phyloP scores from a whole-genome alignment of 2,329 filamentous ascomycete genomes.

The Fusarium heterosporum region DNA sequence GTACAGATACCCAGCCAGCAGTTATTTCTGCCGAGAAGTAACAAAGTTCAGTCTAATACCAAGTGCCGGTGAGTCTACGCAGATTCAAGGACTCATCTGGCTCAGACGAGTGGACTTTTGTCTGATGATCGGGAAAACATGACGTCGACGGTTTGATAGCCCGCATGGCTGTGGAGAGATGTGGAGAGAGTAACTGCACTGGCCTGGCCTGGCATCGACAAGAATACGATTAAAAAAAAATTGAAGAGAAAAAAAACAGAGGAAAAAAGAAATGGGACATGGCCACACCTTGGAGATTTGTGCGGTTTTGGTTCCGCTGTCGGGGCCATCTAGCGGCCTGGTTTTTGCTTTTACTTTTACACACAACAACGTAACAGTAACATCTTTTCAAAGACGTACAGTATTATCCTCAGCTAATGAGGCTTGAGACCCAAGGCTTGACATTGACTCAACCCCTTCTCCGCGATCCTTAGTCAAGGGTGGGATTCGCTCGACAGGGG shows the following conservation, averaged over 20 bases:
- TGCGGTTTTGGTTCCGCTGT: conserved; percentile 15
- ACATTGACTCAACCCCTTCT: no score
- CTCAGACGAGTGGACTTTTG: conserved; percentile 7
- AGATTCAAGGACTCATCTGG: conserved; percentile 3
- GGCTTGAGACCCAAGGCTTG: no score
- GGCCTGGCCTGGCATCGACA: not conserved
- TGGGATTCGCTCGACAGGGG: not conserved
- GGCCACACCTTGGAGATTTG: conserved; percentile 6
- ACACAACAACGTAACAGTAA: no score
- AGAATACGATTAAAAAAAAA: conserved; percentile 15
- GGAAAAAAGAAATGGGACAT: conserved; percentile 5
- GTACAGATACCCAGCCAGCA: not conserved
- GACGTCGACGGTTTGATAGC: conserved; percentile 38
- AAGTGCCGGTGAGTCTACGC: conserved; percentile 25
- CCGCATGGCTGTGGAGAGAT: conserved; percentile 18
- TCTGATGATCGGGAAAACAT: conserved; percentile 23
- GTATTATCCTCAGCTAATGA: no score
- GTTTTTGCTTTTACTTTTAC: no score
- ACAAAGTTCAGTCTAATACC: conserved; percentile 23
- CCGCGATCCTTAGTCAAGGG: no score
- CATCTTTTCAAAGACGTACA: no score
- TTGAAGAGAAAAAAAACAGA: not conserved
- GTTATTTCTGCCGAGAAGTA: not conserved
- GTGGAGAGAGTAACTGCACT: conserved; percentile 1
- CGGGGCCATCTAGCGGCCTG: not conserved